Evolutionary conservation across 2,329 filamentous ascomycete species (phyloP), one percentile per base, ranked within the genome.

Genomic region (Trichoderma sp.): DNA sequence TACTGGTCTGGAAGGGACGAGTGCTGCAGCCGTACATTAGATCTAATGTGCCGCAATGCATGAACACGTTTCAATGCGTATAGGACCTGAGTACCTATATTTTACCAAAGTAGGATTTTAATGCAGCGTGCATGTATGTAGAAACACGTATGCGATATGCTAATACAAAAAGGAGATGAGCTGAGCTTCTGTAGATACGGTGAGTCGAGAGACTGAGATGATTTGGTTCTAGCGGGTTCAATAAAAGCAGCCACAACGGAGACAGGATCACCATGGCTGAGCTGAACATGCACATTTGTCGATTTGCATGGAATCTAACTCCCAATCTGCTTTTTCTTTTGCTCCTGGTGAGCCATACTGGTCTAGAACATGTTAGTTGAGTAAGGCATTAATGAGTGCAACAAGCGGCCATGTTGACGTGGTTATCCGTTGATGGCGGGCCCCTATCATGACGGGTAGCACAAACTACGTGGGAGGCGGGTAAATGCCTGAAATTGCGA

Each of bases 21-120:
- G 29, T 21, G 31, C 47, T 53, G 61, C 61, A 66, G 40, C 29
- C 47, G 47, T 33, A 65, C 55, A 49, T 49, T 24, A 21, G 49
- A 49, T 47, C 63, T 35, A 66, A 49, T 66, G 63, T 49, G 14
- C 52, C 35, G 63, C 63, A 16, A 67, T 58, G 64, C 64, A 67
- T 67, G 64, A 67, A 67, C 64, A 67, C 64, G 64, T 67, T 67
- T 67, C 64, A 67, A 59, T 59, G 64, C 40, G 14, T n/a, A 29
- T 33, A 47, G 55, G 40, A n/a, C 33, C 31, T n/a, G 19, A 43
- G n/a, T 43, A 40, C 29, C 29, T 21, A 27, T 53, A 24, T 24
- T 24, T 52, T 40, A 35, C 37, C 33, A 5, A 49, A 57, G 35
- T 27, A 24, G 53, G 37, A 58, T 10, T 16, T 35, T 5, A 21